These are phyloP conservation scores for Scenedesmus sp. DNA, from an alignment of 163 green algal species.

Conservation along the genomic window DNA sequence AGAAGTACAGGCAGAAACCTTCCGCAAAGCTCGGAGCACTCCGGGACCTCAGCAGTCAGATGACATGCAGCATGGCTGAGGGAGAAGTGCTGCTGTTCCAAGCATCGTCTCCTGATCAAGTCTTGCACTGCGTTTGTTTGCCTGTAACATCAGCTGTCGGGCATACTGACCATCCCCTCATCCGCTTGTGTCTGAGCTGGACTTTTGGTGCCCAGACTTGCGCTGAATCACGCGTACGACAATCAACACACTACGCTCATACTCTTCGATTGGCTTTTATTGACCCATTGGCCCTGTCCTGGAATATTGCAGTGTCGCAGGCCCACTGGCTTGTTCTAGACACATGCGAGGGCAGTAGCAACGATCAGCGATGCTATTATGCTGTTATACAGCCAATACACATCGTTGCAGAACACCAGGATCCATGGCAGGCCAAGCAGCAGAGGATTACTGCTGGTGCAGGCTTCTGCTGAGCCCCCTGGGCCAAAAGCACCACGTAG, in stretches of 20 bases:
- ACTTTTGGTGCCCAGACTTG: neutral
- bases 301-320: neutral
- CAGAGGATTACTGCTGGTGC: slow-evolving; percentile 17
- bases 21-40: neutral
- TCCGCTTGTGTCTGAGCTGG: neutral
- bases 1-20: neutral
- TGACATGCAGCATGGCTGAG: neutral
- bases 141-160: neutral
- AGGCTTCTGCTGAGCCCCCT: slow-evolving; percentile 7
- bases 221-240: neutral
- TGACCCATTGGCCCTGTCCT: neutral
- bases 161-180: neutral
- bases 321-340: neutral
- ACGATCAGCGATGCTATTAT: slow-evolving; percentile 9
- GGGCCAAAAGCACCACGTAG: slow-evolving; percentile 9
- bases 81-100: neutral
- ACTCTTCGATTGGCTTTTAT: neutral
- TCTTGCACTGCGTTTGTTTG: neutral
- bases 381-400: neutral
- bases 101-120: neutral
- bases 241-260: neutral
- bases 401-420: neutral
- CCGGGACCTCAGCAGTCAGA: neutral
- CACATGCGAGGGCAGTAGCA: neutral
- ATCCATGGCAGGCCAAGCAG: neutral